Evolutionary conservation across 768 basidiomycete genomes (phyloP).

Genomic region (Clitopilus passeckerianus): DNA sequence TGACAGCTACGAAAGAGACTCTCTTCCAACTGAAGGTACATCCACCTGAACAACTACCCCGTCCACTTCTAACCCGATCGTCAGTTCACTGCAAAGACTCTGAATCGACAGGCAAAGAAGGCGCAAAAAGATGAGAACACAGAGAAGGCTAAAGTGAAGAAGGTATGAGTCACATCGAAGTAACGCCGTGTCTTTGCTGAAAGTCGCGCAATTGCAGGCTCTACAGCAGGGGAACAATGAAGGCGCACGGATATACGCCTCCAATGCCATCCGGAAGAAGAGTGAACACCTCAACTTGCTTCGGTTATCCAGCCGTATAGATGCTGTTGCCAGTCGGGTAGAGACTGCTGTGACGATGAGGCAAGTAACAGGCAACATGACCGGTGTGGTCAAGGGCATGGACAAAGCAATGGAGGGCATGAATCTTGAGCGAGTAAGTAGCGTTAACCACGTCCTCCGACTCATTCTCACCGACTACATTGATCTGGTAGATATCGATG

Average conservation of each 20-base stretch:
- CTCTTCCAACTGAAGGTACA: slow-evolving; percentile 96
- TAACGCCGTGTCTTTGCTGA: background rate
- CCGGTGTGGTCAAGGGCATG: slow-evolving; percentile 95
- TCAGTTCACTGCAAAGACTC: slow-evolving; percentile 96
- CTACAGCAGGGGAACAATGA: slow-evolving; percentile 95
- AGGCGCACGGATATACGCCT: slow-evolving; percentile 95
- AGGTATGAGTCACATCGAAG: slow-evolving; percentile 43
- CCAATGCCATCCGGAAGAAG: slow-evolving; percentile 98
- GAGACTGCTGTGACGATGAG: slow-evolving; percentile 99
- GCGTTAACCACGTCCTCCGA: too few species aligned
- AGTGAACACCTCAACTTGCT: slow-evolving; percentile 89
- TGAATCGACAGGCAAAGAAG: slow-evolving; percentile 94
- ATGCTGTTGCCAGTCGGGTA: slow-evolving; percentile 93
- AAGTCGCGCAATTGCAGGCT: slow-evolving; percentile 50
- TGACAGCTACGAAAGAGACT: slow-evolving; percentile 63
- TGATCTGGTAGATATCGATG: slow-evolving; percentile 70
- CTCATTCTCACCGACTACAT: too few species aligned
- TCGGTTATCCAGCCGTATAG: slow-evolving; percentile 85
- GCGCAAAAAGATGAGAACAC: slow-evolving; percentile 91
- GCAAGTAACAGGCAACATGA: slow-evolving; percentile 94
- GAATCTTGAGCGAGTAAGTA: slow-evolving; percentile 89
- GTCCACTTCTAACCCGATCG: slow-evolving; percentile 4
- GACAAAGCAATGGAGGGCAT: slow-evolving; percentile 99
- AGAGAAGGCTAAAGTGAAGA: slow-evolving; percentile 91
- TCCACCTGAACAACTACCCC: slow-evolving; percentile 7